A percentile compares a stretch with the other conserved stretches of the same genome.
Evolutionary conservation across 768 basidiomycete genomes (phyloP).

Genomic region (Trametes elegans): DNA sequence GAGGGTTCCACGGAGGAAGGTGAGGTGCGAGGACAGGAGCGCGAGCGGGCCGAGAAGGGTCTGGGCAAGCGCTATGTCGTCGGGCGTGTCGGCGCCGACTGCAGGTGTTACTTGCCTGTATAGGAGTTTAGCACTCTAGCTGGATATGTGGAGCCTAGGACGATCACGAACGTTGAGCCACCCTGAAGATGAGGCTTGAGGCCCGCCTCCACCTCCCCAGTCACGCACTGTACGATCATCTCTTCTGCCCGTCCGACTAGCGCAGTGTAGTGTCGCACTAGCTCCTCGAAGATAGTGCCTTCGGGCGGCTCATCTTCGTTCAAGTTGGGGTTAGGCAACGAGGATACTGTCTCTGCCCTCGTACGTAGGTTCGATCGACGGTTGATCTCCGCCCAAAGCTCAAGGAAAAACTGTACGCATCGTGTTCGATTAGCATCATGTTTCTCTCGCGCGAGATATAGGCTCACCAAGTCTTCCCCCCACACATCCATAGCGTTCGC

Average conservation of each 20-base stretch:
- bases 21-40: constrained; percentile 76
- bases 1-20: constrained; percentile 61
- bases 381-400: constrained; percentile 82
- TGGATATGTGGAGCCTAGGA: not conserved
- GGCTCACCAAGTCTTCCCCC: constrained; percentile 85
- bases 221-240: constrained; percentile 82
- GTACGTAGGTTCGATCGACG: constrained; percentile 54
- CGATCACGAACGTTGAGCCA: constrained; percentile 38
- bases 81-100: constrained; percentile 18
- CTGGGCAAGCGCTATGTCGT: constrained; percentile 57
- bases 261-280: constrained; percentile 61
- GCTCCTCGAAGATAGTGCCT: constrained; percentile 77
- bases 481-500: constrained; percentile 68
- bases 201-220: constrained; percentile 74
- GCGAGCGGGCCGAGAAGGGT: constrained; percentile 76
- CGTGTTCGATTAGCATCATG: not conserved
- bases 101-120: constrained; percentile 28
- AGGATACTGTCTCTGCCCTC: constrained; percentile 46
- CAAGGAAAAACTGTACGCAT: constrained; percentile 77
- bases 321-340: constrained; percentile 47
- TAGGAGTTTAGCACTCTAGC: not conserved
- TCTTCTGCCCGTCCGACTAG: constrained; percentile 76
- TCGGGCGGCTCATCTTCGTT: constrained; percentile 39
- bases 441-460: not conserved
- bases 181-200: constrained; percentile 66